These are phyloP conservation scores for Ustilago tritici DNA, from an alignment of 1,284 basidiomycete species.

Conservation along the genomic window DNA sequence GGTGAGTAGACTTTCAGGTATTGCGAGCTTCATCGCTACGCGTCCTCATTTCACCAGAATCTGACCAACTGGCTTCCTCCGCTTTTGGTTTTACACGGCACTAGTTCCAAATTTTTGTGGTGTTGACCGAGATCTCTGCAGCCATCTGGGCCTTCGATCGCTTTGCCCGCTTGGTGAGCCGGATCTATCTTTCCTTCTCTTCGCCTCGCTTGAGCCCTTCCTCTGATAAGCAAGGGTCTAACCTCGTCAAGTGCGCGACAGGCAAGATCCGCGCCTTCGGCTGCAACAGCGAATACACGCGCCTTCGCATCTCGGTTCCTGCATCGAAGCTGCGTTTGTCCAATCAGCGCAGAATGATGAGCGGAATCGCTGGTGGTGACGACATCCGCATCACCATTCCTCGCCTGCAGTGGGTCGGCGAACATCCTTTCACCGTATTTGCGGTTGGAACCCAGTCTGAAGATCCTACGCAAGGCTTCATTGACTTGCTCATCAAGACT, in stretches of 20 bases:
- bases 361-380: slow-evolving; percentile 39
- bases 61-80: background rate
- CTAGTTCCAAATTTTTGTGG: slow-evolving; percentile 36
- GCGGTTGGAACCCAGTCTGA: slow-evolving; percentile 12
- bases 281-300: slow-evolving; percentile 10
- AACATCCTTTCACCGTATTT: slow-evolving; percentile 58
- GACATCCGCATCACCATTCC: slow-evolving; percentile 51
- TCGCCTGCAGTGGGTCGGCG: slow-evolving; percentile 41
- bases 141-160: slow-evolving; percentile 51
- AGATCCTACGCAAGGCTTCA: slow-evolving; percentile 19
- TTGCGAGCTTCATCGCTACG: background rate
- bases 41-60: background rate
- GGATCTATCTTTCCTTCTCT: slow-evolving; percentile 31
- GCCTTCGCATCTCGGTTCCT: slow-evolving; percentile 41
- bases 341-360: slow-evolving; percentile 9
- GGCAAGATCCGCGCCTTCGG: slow-evolving; percentile 20
- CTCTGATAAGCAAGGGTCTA: background rate
- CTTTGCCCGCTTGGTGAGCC: slow-evolving; percentile 28
- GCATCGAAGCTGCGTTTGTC: slow-evolving; percentile 21
- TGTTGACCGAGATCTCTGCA: slow-evolving; percentile 41
- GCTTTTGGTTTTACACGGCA: background rate
- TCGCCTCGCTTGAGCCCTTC: slow-evolving; percentile 5
- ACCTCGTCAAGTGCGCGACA: slow-evolving; percentile 15
- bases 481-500: slow-evolving; percentile 44
- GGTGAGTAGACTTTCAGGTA: slow-evolving; percentile 14